Evolutionary conservation across 139 green algal genomes (phyloP).

Genomic region (Deuterostichococcus epilithicus): DNA sequence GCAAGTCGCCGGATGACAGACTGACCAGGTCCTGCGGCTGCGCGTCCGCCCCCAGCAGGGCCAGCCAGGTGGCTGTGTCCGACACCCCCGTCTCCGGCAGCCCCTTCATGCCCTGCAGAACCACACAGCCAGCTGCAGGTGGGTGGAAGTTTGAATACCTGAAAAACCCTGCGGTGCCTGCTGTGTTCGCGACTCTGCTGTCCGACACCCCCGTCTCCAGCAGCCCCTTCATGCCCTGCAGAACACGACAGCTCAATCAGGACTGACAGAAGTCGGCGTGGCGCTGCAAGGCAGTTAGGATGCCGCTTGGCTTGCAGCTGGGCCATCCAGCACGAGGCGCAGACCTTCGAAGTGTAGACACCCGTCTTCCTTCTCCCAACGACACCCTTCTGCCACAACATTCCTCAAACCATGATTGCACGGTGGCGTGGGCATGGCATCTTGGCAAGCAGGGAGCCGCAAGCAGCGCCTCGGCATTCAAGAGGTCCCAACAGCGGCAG

Average conservation of each 20-base stretch:
- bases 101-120: slow-evolving; percentile 59
- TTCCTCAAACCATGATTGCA: no score
- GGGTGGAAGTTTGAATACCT: neutral
- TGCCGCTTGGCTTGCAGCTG: neutral
- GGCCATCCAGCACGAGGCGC: neutral
- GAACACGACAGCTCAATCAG: neutral
- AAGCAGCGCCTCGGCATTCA: neutral
- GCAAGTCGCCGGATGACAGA: slow-evolving; percentile 32
- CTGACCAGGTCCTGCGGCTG: slow-evolving; percentile 40
- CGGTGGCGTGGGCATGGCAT: no score
- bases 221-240: slow-evolving; percentile 25
- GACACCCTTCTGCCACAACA: neutral
- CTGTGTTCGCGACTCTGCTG: neutral
- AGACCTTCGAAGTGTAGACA: neutral
- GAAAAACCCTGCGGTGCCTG: neutral
- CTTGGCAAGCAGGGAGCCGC: neutral
- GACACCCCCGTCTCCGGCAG: slow-evolving; percentile 68
- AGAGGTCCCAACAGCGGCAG: neutral
- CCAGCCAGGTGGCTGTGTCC: slow-evolving; percentile 57
- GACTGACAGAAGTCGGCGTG: neutral
- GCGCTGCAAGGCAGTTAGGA: neutral
- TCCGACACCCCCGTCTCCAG: slow-evolving; percentile 69
- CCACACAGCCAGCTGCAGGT: neutral
- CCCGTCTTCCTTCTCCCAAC: neutral
- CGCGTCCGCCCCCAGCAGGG: slow-evolving; percentile 52